Evolutionary conservation across 257 asterid species (phyloP).

Genomic region (Scutellaria galericulata): DNA sequence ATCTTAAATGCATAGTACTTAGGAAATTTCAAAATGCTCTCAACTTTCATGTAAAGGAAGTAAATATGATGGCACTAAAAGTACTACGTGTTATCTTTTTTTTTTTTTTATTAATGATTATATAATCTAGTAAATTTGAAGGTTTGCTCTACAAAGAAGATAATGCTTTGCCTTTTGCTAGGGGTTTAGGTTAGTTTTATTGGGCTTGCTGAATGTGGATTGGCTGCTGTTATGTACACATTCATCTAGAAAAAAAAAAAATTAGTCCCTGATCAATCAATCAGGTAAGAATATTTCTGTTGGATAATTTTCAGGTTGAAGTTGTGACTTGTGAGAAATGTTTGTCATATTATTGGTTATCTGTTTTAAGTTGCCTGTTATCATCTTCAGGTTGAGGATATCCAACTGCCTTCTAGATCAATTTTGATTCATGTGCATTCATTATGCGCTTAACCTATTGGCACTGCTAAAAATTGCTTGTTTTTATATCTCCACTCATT

Average conservation of each 20-base stretch:
- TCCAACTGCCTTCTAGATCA: neutral
- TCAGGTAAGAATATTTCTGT: neutral
- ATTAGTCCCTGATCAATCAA: neutral
- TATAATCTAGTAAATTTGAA: neutral
- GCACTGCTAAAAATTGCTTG: constrained; percentile 1
- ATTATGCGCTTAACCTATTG: constrained; percentile 4
- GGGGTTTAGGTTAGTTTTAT: constrained; percentile 2
- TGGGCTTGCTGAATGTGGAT: constrained; percentile 1
- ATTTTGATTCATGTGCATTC: neutral
- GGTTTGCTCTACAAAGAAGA: neutral
- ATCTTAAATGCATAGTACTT: no score
- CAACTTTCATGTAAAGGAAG: no score
- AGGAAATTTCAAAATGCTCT: no score
- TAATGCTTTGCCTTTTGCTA: constrained; percentile 1
- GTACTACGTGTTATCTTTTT: no score
- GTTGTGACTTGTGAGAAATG: neutral
- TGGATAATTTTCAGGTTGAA: constrained; percentile 5
- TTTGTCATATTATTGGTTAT: neutral
- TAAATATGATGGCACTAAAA: no score
- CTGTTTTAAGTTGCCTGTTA: neutral
- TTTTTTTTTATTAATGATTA: no score
- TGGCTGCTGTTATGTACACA: neutral
- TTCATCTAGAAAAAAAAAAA: neutral
- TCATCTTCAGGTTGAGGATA: constrained; percentile 9
- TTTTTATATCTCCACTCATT: neutral